Base-by-base conservation (phyloP, 1,284 basidiomycete species). In the Paramarasmius palmivorus region DNA sequence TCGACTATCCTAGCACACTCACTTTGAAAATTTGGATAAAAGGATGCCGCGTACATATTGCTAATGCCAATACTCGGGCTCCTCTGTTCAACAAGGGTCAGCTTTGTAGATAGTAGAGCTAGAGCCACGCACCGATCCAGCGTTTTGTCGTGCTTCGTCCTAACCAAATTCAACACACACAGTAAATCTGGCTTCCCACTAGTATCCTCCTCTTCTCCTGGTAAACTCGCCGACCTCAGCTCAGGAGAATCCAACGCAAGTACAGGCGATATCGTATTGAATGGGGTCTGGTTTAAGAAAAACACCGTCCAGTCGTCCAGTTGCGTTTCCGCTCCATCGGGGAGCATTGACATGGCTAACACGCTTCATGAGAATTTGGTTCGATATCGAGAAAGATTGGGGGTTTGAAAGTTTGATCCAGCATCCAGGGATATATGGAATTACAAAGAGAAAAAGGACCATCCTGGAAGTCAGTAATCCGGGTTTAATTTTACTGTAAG, bases 21-120 rank as follows among this genome's bases (percentile, higher is more conserved):
- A 90, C 93, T 81, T 98, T 98, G 84, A 97, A 99, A 64, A 98
- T 93, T 63, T 98, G 93, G 56, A 99, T 94, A 70, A 92, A 98
- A 0, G 97, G 95, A 72, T 96, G 90, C 23, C 90, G 86, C 0
- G 95, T 96, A 65, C 93, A 97, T 59, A 99, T 92, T 15, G 96
- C 96, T 75, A 99, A 82, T 3, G 96, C 96, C 72, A 98, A 93
- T 59, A 98, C 95, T 59, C 91, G 85, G 0, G 95, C 96, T 52
- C 96, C 95, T 75, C 96, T 95, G 61, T 25, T 46, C 44, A 54
- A 56, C n/a, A 50, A 22, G 53, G n/a, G 35, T 39, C 40, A 55
- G 45, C 12, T 46, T 51, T 42, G 45, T 38, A 37, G 49, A 54
- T 55, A 23, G 45, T 46, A 37, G 49, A 53, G 35, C 48, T 39